These are phyloP conservation scores for Vigna mungo DNA, from an alignment of 306 rosid species.

Conservation along the genomic window DNA sequence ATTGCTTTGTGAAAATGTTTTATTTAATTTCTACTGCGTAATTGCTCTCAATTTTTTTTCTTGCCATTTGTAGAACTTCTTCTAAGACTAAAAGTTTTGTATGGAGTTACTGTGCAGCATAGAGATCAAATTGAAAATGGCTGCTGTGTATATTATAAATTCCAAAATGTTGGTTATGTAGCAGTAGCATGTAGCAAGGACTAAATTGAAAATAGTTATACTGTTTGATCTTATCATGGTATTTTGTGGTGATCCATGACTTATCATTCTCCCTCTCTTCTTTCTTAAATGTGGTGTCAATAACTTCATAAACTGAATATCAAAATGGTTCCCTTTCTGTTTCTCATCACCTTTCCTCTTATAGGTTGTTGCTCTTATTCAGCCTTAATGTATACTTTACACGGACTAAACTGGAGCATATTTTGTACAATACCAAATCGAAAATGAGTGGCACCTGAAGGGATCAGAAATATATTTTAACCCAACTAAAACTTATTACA, in stretches of 20 bases:
- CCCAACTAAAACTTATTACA: slow-evolving; percentile 5
- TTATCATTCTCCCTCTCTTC: no score
- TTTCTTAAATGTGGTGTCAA: no score
- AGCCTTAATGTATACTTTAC: background rate
- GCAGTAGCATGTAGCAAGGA: background rate
- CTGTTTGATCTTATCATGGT: background rate
- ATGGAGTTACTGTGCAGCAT: background rate
- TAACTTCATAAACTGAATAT: no score
- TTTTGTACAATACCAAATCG: background rate
- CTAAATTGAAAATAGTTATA: background rate
- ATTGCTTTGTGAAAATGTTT: background rate
- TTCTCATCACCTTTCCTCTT: no score
- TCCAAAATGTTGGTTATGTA: background rate
- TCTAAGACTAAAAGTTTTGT: background rate
- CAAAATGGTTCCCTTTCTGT: no score
- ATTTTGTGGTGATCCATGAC: no score
- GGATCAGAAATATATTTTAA: slow-evolving; percentile 10
- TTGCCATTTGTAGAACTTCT: slow-evolving; percentile 3
- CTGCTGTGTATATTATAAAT: background rate
- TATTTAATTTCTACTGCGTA: background rate
- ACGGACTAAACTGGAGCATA: slow-evolving; percentile 8
- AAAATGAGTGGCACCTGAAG: background rate
- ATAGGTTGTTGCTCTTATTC: background rate
- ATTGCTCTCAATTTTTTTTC: background rate
- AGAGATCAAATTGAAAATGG: slow-evolving; percentile 20